Percentiles rank a stretch among this genome's conserved stretches.
phyloP scores from a whole-genome alignment of 2,329 filamentous ascomycete species.

The Colletotrichum sp. region DNA sequence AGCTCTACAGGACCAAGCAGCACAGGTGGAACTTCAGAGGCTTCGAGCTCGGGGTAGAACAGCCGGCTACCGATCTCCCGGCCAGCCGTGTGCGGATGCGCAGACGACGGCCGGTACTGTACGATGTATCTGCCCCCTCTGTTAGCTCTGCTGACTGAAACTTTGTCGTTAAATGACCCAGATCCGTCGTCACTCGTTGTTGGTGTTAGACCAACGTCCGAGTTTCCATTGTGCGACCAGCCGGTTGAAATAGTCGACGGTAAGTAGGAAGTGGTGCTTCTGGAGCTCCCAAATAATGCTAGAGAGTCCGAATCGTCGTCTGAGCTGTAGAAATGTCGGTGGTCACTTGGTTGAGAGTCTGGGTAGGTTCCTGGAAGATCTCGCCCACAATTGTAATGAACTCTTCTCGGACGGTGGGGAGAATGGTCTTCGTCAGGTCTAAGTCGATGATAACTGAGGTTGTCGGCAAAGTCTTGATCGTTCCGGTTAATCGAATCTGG shows the following conservation, averaged over 20 bases:
- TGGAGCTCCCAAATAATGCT: not conserved
- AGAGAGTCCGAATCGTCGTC: not conserved
- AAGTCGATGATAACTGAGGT: not conserved
- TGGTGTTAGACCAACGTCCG: not conserved
- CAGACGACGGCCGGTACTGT: not conserved
- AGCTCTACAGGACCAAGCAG: not conserved
- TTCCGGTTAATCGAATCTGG: not conserved
- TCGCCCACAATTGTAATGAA: not conserved
- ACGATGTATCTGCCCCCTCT: not conserved
- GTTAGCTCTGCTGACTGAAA: not conserved
- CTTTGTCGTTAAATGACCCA: not conserved
- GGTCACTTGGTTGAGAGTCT: not conserved
- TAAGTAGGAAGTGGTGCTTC: not conserved
- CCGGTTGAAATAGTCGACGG: not conserved
- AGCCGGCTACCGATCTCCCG: not conserved
- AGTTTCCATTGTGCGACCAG: not conserved
- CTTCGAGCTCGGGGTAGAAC: not conserved
- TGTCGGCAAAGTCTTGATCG: not conserved
- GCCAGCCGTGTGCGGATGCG: not conserved
- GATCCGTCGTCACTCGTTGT: not conserved
- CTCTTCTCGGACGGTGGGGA: not conserved
- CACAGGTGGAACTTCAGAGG: not conserved
- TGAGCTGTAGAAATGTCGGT: not conserved
- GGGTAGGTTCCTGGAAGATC: not conserved
- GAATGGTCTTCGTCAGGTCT: not conserved